phyloP scores from a whole-genome alignment of 495 filamentous ascomycete genomes.

The Bacidia gigantensis region DNA sequence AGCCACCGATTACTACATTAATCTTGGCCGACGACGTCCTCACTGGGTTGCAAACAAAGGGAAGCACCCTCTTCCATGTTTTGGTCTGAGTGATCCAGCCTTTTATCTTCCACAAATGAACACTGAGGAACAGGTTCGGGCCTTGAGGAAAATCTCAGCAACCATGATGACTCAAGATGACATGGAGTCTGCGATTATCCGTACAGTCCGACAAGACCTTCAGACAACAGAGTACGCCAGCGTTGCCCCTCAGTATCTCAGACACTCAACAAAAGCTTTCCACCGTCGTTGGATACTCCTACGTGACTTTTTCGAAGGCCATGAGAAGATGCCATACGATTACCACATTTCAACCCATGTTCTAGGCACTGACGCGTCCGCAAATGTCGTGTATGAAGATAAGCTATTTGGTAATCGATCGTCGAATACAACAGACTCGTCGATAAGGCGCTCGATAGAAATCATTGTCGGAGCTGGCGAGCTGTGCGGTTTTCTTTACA shows the following conservation, averaged over 20 bases:
- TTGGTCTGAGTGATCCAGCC: neutral
- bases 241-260: neutral
- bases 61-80: neutral
- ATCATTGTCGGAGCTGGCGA: neutral
- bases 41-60: neutral
- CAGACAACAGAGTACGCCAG: neutral
- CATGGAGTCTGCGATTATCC: neutral
- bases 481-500: neutral
- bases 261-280: neutral
- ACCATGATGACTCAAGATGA: neutral
- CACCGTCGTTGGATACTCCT: conserved; percentile 1
- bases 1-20: neutral
- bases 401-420: neutral
- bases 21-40: neutral
- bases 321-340: neutral
- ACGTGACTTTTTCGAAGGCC: neutral
- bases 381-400: neutral
- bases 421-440: neutral
- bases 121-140: neutral
- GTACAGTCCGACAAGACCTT: neutral
- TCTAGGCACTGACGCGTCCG: neutral
- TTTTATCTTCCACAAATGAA: neutral
- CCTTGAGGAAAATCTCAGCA: neutral
- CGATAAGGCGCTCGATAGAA: neutral
- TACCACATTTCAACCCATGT: neutral